Evolutionary conservation across 371 early-diverging fungal species (phyloP).

Genomic region (Scutellospora calospora): DNA sequence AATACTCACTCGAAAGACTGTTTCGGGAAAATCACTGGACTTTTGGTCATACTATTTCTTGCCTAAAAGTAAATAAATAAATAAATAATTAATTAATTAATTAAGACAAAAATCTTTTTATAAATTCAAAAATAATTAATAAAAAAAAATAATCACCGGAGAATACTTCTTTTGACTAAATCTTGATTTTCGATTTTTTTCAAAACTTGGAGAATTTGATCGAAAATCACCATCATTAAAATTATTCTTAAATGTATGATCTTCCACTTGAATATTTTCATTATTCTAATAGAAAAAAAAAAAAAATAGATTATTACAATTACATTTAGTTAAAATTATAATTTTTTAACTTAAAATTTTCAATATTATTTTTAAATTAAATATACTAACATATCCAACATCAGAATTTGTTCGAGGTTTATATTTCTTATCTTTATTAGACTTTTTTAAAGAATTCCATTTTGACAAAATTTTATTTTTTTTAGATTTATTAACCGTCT

Average conservation of each 20-base stretch:
- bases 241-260: not conserved
- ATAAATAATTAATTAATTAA: no score
- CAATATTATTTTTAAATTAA: no score
- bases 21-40: not conserved
- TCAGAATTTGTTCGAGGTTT: not conserved
- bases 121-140: not conserved
- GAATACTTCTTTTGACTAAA: not conserved
- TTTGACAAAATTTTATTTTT: not conserved
- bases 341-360: no score
- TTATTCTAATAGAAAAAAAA: not conserved
- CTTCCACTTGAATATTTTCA: not conserved
- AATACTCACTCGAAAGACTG: not conserved
- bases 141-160: not conserved
- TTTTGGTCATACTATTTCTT: not conserved
- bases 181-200: not conserved
- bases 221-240: not conserved
- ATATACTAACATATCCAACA: conserved; percentile 6
- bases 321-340: no score
- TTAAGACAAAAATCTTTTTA: no score
- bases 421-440: not conserved
- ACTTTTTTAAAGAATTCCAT: not conserved
- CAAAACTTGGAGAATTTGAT: not conserved
- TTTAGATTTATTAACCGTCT: not conserved
- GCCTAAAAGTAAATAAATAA: not conserved
- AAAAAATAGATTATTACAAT: no score